These are phyloP conservation scores for Heterobasidion occidentale DNA, from an alignment of 1,284 basidiomycete species.

Conservation along the genomic window DNA sequence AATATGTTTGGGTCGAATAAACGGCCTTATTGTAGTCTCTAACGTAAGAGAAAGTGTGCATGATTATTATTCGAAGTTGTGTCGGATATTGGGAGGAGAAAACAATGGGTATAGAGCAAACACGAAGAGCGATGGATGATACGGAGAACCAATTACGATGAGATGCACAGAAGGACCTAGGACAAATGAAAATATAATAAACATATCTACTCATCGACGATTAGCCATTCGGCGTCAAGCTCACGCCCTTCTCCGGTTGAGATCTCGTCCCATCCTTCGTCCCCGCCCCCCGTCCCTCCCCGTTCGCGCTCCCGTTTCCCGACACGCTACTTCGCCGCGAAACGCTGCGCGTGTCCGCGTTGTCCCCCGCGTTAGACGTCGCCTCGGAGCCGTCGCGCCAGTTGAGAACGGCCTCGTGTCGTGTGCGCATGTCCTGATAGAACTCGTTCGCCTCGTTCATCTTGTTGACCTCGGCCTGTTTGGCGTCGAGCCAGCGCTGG, in stretches of 20 bases:
- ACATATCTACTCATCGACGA: slow-evolving; percentile 41
- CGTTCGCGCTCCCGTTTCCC: slow-evolving; percentile 66
- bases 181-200: not conserved
- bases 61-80: not conserved
- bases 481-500: slow-evolving; percentile 92
- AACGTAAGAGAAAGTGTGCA: too few relatives aligned
- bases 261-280: slow-evolving; percentile 69
- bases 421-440: slow-evolving; percentile 74
- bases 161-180: not conserved
- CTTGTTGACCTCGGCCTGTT: slow-evolving; percentile 87
- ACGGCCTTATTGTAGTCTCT: too few relatives aligned
- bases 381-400: slow-evolving; percentile 41
- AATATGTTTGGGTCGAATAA: too few relatives aligned
- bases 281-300: slow-evolving; percentile 37
- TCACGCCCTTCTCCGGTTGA: slow-evolving; percentile 56
- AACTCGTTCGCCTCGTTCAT: slow-evolving; percentile 91
- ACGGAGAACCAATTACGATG: not conserved
- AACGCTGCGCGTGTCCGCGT: slow-evolving; percentile 17
- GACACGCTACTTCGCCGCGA: slow-evolving; percentile 30
- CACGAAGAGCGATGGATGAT: slow-evolving; percentile 4
- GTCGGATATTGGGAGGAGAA: slow-evolving; percentile 17
- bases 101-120: slow-evolving; percentile 12
- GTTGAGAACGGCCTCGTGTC: slow-evolving; percentile 47
- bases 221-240: slow-evolving; percentile 85
- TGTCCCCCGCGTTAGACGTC: slow-evolving; percentile 14